Percentiles rank a stretch among this genome's conserved stretches.
These are phyloP conservation scores for Hypoxylon sp. DNA, from an alignment of 2,329 filamentous ascomycete genomes.

Conservation along the genomic window DNA sequence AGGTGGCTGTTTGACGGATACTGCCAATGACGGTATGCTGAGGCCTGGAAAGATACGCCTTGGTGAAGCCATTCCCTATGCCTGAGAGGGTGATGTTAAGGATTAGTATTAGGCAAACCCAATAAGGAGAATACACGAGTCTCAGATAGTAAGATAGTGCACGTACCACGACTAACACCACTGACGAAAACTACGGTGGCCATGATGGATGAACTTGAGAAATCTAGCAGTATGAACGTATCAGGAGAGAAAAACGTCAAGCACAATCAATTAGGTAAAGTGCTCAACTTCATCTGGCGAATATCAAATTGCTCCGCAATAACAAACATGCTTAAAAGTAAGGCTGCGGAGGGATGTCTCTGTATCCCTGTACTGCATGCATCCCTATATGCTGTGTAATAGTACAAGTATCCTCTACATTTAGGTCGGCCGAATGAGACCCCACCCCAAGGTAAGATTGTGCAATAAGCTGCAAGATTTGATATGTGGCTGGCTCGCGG, in stretches of 20 bases:
- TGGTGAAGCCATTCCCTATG: constrained; percentile 46
- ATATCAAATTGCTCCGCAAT: constrained; percentile 1
- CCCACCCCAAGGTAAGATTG: no score
- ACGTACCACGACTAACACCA: constrained; percentile 23
- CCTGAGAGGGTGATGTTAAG: constrained; percentile 36
- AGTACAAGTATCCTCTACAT: no score
- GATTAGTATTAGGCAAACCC: constrained; percentile 9
- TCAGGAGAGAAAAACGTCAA: constrained; percentile 3
- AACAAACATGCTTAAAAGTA: background rate
- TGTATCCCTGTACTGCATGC: background rate
- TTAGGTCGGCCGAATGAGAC: no score
- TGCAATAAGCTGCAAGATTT: background rate
- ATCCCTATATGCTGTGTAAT: background rate
- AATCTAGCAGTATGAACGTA: constrained; percentile 5
- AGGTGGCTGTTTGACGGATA: constrained; percentile 44
- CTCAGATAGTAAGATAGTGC: background rate
- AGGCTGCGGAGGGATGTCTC: background rate
- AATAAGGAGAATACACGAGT: background rate
- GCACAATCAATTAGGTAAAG: background rate
- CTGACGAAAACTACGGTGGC: constrained; percentile 21
- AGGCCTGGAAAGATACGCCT: constrained; percentile 48
- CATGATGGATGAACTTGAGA: constrained; percentile 14
- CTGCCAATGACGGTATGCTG: constrained; percentile 52
- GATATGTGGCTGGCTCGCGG: no score
- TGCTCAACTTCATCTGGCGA: background rate